A percentile compares a stretch with the other conserved stretches of the same genome.
These are phyloP conservation scores for Penicillium sp. DNA, from an alignment of 2,329 filamentous ascomycete species.

Conservation along the genomic window DNA sequence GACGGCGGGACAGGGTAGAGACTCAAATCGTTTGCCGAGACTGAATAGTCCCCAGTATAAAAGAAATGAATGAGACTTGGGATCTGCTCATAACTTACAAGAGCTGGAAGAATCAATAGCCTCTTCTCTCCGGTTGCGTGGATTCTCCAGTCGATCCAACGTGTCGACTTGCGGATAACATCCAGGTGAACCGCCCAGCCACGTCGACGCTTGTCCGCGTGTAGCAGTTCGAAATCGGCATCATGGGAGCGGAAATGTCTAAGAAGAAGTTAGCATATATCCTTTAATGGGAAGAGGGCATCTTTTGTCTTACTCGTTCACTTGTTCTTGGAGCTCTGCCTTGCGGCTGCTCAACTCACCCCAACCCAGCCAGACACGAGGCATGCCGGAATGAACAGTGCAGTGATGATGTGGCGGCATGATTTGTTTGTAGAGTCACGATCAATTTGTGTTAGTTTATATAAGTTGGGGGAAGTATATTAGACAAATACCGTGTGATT, in stretches of 20 bases:
- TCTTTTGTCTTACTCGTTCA: neutral
- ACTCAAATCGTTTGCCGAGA: constrained; percentile 2
- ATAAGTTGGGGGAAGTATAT: no score
- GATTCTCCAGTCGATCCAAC: constrained; percentile 5
- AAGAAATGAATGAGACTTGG: constrained; percentile 12
- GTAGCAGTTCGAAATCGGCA: neutral
- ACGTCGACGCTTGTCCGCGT: neutral
- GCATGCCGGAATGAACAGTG: neutral
- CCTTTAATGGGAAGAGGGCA: no score
- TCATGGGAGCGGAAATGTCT: neutral
- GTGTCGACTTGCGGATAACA: neutral
- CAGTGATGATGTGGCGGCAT: constrained; percentile 23
- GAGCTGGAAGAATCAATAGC: neutral
- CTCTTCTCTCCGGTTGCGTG: neutral
- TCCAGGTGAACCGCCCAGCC: constrained; percentile 1
- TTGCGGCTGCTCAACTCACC: constrained; percentile 6
- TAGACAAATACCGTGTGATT: no score
- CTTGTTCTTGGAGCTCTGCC: neutral
- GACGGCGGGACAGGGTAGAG: neutral
- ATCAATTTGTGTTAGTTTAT: no score
- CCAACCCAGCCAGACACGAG: constrained; percentile 4
- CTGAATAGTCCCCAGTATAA: constrained; percentile 15
- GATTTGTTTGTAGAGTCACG: no score
- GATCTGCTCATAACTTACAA: neutral
- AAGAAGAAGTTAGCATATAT: neutral